Conservation (phyloP, 164 flowering plant species). For the Santalum album region DNA sequence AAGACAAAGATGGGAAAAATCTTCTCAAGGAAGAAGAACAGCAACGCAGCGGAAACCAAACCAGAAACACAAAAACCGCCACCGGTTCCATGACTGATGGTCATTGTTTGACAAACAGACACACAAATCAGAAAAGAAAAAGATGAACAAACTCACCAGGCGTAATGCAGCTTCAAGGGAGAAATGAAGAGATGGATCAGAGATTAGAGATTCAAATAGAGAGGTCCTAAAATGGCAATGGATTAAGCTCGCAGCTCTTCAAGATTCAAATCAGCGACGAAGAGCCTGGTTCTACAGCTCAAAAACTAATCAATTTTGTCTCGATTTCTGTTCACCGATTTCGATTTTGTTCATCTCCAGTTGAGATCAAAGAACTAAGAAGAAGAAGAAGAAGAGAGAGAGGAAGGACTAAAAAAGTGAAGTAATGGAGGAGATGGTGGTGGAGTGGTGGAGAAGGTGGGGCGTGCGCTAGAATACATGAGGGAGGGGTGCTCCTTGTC, state of each 20-base stretch:
- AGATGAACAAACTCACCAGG: neutral
- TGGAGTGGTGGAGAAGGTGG: constrained; percentile 11
- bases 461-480: constrained; percentile 3
- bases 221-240: neutral
- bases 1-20: no score
- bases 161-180: constrained; percentile 1
- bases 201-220: no score
- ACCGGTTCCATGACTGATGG: no score
- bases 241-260: no score
- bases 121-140: neutral
- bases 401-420: neutral
- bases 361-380: neutral
- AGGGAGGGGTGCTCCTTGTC: constrained; percentile 20
- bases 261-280: neutral
- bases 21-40: neutral
- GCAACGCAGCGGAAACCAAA: neutral
- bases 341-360: neutral
- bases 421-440: neutral
- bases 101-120: neutral
- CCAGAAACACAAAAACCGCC: neutral
- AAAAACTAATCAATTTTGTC: neutral
- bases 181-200: no score
- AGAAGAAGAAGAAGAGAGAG: neutral
- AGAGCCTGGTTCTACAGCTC: neutral
- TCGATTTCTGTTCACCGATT: neutral